These are phyloP conservation scores for Diaporthe nobilis DNA, from an alignment of 2,329 filamentous ascomycete species.

Conservation along the genomic window DNA sequence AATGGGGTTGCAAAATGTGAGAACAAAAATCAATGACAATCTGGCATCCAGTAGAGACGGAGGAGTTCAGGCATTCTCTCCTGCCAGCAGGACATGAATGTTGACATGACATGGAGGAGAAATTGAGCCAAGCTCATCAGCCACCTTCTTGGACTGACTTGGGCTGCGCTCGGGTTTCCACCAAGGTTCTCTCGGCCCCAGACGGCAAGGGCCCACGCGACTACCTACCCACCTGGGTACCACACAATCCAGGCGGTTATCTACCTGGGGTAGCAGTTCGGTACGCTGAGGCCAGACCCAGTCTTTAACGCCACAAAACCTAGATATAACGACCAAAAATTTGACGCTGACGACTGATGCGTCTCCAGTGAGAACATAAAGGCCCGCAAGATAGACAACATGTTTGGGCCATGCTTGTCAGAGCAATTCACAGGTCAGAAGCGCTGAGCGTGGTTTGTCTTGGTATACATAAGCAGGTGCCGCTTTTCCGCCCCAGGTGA, in stretches of 20 bases:
- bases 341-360: not conserved
- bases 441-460: not conserved
- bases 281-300: not conserved
- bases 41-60: not conserved
- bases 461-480: not conserved
- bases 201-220: slow-evolving; percentile 14
- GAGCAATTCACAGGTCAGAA: not conserved
- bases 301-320: not conserved
- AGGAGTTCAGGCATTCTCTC: not conserved
- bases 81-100: slow-evolving; percentile 32
- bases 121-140: slow-evolving; percentile 27
- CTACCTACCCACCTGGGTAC: slow-evolving; percentile 1
- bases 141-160: slow-evolving; percentile 23
- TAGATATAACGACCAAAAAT: not conserved
- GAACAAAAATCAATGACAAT: not conserved
- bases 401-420: not conserved
- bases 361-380: too few relatives aligned
- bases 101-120: slow-evolving; percentile 24
- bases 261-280: not conserved
- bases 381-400: not conserved
- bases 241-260: not conserved
- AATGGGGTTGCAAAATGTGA: not conserved
- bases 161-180: slow-evolving; percentile 19
- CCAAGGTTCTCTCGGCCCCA: slow-evolving; percentile 6
- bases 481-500: not conserved